These are phyloP conservation scores for Yarrowia porcina DNA, from an alignment of 805 yeast genomes.

Conservation along the genomic window DNA sequence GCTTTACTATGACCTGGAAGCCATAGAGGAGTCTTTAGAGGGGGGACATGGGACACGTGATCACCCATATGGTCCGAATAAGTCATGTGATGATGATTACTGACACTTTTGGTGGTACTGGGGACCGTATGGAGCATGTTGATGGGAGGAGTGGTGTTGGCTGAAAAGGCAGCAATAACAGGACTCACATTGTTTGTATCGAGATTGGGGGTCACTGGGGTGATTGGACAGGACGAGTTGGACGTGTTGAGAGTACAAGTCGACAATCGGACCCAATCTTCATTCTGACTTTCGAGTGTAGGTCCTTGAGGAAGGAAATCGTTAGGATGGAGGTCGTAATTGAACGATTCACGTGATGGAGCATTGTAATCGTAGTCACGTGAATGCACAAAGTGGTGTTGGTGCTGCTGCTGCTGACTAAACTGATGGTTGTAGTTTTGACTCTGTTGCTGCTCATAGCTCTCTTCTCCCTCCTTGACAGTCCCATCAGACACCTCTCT, in stretches of 20 bases:
- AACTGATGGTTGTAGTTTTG: too few relatives aligned
- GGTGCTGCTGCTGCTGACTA: too few relatives aligned
- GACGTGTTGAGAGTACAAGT: neutral
- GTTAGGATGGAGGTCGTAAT: neutral
- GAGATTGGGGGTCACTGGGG: neutral
- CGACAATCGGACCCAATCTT: neutral
- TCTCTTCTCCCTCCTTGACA: neutral
- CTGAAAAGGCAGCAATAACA: slow-evolving; percentile 1
- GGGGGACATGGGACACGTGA: neutral
- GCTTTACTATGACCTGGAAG: slow-evolving; percentile 2
- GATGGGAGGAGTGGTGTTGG: slow-evolving; percentile 18
- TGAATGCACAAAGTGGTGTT: neutral
- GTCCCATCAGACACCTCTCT: neutral
- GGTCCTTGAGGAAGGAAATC: neutral
- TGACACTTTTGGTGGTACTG: neutral
- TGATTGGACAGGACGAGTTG: slow-evolving; percentile 7
- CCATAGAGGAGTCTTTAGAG: neutral
- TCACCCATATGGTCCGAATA: slow-evolving; percentile 1
- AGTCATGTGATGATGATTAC: neutral
- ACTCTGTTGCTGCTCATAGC: too few relatives aligned
- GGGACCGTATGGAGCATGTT: slow-evolving; percentile 1
- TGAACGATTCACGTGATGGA: neutral
- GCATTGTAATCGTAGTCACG: neutral
- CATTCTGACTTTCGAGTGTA: neutral
- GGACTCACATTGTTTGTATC: neutral